Evolutionary conservation across 768 basidiomycete species (phyloP).

Genomic region (Psilocybe sp.): DNA sequence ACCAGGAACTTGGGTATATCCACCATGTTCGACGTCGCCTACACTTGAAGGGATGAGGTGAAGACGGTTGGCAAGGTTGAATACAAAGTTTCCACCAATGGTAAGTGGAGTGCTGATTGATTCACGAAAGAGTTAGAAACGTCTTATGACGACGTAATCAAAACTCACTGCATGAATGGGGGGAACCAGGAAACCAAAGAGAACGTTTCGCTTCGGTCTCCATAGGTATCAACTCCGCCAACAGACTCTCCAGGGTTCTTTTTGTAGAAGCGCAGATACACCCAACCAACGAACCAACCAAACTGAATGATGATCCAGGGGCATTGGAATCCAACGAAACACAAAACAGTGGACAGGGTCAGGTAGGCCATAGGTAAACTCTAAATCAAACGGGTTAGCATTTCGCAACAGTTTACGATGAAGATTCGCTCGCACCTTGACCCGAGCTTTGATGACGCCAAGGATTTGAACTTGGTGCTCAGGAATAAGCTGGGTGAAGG

Average conservation of each 20-base stretch:
- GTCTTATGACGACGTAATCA: background rate
- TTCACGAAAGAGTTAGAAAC: background rate
- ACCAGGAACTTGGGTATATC: slow-evolving; percentile 75
- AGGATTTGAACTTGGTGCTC: slow-evolving; percentile 97
- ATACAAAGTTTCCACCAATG: slow-evolving; percentile 62
- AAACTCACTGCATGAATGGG: slow-evolving; percentile 83
- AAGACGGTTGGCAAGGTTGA: slow-evolving; percentile 63
- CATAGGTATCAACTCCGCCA: slow-evolving; percentile 69
- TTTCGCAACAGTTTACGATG: background rate
- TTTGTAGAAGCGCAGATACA: slow-evolving; percentile 97
- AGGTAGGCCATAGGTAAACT: slow-evolving; percentile 93
- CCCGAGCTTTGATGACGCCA: slow-evolving; percentile 78
- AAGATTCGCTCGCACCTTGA: slow-evolving; percentile 66
- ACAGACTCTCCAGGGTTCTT: slow-evolving; percentile 66
- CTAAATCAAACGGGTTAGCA: slow-evolving; percentile 35
- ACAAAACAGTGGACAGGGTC: slow-evolving; percentile 83
- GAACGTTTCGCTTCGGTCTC: slow-evolving; percentile 96
- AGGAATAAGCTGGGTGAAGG: slow-evolving; percentile 96
- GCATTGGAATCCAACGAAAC: slow-evolving; percentile 79
- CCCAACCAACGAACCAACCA: slow-evolving; percentile 97
- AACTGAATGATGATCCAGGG: slow-evolving; percentile 96
- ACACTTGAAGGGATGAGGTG: slow-evolving; percentile 68
- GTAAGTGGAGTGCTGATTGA: slow-evolving; percentile 65
- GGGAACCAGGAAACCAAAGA: slow-evolving; percentile 96
- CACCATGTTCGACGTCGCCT: slow-evolving; percentile 69